Evolutionary conservation across 2,329 filamentous ascomycete genomes (phyloP).

Genomic region (Colletotrichum godetiae): DNA sequence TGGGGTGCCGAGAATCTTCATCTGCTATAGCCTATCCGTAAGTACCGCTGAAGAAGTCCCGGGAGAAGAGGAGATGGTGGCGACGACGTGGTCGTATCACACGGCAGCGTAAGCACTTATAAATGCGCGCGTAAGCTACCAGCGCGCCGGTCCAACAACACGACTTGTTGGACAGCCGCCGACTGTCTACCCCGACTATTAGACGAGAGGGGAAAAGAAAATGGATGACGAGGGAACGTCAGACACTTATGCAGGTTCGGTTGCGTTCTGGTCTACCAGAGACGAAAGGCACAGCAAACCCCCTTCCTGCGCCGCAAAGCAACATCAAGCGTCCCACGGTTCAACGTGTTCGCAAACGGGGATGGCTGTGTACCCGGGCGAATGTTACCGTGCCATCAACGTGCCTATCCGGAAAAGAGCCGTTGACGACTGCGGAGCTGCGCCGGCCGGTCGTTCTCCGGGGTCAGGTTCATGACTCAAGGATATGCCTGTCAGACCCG

Average conservation of each 20-base stretch:
- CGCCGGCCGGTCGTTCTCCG: slow-evolving; percentile 1
- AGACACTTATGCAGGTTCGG: neutral
- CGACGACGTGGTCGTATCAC: no score
- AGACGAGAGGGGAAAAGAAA: neutral
- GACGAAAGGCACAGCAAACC: neutral
- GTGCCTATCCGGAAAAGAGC: slow-evolving; percentile 5
- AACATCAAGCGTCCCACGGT: neutral
- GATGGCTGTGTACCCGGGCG: slow-evolving; percentile 15
- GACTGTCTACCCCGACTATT: neutral
- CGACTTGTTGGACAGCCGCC: neutral
- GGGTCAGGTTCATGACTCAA: slow-evolving; percentile 25
- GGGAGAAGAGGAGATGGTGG: neutral
- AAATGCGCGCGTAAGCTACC: neutral
- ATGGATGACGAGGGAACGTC: neutral
- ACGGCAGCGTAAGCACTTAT: slow-evolving; percentile 17
- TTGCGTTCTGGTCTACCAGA: neutral
- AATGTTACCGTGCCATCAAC: slow-evolving; percentile 23
- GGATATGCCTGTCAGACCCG: neutral
- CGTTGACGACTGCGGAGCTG: slow-evolving; percentile 10
- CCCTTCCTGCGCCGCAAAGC: neutral
- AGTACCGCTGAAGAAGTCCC: neutral
- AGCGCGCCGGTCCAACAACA: neutral
- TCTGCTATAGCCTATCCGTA: neutral
- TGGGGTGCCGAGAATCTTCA: slow-evolving; percentile 10
- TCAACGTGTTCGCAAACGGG: neutral